Base-by-base conservation (phyloP, 1,139 yeast species). In the Geotrichum bryndzae region DNA sequence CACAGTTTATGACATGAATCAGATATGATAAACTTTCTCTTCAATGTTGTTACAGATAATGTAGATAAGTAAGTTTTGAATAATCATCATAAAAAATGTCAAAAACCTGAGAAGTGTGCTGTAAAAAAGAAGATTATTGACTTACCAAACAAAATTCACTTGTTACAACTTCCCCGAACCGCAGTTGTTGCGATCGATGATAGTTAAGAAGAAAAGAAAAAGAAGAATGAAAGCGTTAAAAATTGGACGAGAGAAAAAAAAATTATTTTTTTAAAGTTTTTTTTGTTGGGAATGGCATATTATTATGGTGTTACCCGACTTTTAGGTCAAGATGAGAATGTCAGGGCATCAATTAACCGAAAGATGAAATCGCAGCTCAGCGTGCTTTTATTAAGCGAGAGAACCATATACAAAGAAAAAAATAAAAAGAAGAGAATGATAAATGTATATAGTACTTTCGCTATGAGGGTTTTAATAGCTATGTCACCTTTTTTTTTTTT, bases 1-100 rank as follows among this genome's bases (percentile, higher is more conserved):
- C 11, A 35, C 45, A 35, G 45, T 10, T 10, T 10, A 35, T 35
- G 45, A n/a, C 13, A 6, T 35, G 45, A 11, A 35, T 35, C 45
- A 35, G 45, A 35, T 11, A 35, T 6, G 15, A 11, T 11, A 35
- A 35, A 7, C 15, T 38, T 51, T 50, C 59, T 56, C 59, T 56
- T 56, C 59, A 56, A 56, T 56, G 59, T 51, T 56, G 59, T 56
- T 56, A 56, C 59, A 56, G 59, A 56, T 56, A 56, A 56, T 56
- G 59, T 56, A 56, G 59, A 56, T 56, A 56, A 56, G 59, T 51
- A 27, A 23, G 38, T 15, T 25, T 23, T 33, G 41, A 31, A 51
- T 6, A 56, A 56, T 56, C 59, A 56, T 56, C 59, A 56, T n/a
- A 15, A 18, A 22, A n/a, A 3, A 18, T 35, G 45, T n/a, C 45